phyloP scores from a whole-genome alignment of 345 rosid species.

The Sonneratia alba region DNA sequence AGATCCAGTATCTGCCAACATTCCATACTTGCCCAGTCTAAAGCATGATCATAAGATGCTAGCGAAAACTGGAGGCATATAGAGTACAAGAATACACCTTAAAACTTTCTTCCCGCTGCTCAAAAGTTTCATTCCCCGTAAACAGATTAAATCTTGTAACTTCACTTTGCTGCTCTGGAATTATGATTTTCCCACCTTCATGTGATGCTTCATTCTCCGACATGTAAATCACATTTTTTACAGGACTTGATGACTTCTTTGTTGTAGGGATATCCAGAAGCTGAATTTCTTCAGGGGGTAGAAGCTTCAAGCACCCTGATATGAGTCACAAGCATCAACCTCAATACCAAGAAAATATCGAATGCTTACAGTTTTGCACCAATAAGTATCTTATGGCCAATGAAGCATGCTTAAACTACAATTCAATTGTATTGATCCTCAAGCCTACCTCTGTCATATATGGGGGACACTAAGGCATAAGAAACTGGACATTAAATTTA shows the following conservation, averaged over 20 bases:
- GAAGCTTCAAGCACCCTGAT: constrained; percentile 79
- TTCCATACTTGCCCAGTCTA: neutral
- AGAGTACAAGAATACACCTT: constrained; percentile 30
- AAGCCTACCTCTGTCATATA: neutral
- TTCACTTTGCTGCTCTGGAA: constrained; percentile 22
- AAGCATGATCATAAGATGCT: neutral
- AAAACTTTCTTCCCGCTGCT: constrained; percentile 72
- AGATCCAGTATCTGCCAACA: constrained; percentile 5
- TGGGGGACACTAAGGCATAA: neutral
- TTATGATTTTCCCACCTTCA: constrained; percentile 13
- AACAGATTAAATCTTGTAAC: constrained; percentile 66
- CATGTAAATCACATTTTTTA: constrained; percentile 50
- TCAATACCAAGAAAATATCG: neutral
- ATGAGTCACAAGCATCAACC: constrained; percentile 9
- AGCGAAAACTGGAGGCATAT: neutral
- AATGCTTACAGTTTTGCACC: neutral
- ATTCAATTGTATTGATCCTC: neutral
- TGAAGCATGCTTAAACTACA: neutral
- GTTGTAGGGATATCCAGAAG: constrained; percentile 42
- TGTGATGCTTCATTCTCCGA: constrained; percentile 22
- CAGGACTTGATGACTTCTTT: constrained; percentile 29
- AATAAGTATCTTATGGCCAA: neutral
- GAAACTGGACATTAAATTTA: neutral
- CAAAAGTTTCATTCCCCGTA: constrained; percentile 70
- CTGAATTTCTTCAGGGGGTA: constrained; percentile 62